Evolutionary conservation across 2,329 filamentous ascomycete genomes (phyloP).

Genomic region (Paraphoma chrysanthemicola): DNA sequence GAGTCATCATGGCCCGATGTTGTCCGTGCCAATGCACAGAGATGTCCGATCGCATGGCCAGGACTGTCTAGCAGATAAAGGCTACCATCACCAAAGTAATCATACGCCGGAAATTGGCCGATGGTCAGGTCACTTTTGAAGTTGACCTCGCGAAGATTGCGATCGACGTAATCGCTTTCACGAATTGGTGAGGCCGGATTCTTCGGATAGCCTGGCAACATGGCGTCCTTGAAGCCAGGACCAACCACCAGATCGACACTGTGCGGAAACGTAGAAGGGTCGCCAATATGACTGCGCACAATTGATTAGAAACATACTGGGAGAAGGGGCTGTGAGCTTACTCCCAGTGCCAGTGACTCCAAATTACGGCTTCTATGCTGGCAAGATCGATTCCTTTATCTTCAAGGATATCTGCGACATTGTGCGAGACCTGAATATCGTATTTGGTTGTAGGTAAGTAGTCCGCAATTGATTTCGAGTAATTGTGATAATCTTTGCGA

Average conservation of each 20-base stretch:
- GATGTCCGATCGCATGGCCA: constrained; percentile 60
- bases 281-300: constrained; percentile 54
- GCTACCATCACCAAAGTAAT: constrained; percentile 64
- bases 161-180: constrained; percentile 30
- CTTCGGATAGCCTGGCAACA: constrained; percentile 57
- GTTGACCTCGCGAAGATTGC: constrained; percentile 30
- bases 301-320: neutral
- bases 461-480: constrained; percentile 21
- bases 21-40: constrained; percentile 59
- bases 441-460: constrained; percentile 31
- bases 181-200: constrained; percentile 25
- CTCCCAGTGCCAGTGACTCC: constrained; percentile 58
- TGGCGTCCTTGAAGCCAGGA: constrained; percentile 56
- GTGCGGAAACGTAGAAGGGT: constrained; percentile 55
- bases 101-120: constrained; percentile 56
- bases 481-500: constrained; percentile 54
- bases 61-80: constrained; percentile 64
- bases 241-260: constrained; percentile 60
- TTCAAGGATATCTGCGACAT: constrained; percentile 47
- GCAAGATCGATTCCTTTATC: constrained; percentile 40
- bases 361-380: constrained; percentile 49
- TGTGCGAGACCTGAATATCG: constrained; percentile 51
- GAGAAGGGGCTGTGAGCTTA: neutral
- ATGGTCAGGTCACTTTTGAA: constrained; percentile 37
- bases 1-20: constrained; percentile 15